Conservation (phyloP, 768 basidiomycete species). For the Tylopilus intermedius region DNA sequence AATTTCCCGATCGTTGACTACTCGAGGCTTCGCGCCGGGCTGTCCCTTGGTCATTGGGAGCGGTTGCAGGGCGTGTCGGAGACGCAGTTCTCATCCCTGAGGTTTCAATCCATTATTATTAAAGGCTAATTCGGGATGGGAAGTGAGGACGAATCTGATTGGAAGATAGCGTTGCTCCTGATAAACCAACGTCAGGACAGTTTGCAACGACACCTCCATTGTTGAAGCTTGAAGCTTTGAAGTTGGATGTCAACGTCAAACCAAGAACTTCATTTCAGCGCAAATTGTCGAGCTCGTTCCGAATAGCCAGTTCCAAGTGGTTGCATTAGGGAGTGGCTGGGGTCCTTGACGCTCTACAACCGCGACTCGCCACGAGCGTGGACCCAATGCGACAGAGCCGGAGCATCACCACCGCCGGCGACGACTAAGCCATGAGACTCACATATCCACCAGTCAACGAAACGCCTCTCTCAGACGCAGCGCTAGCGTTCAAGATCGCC, state of each 20-base stretch:
- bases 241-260: too few species aligned
- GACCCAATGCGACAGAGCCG: neutral
- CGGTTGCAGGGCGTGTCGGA: neutral
- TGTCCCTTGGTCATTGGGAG: slow-evolving; percentile 9
- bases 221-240: too few species aligned
- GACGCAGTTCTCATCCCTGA: neutral
- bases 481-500: slow-evolving; percentile 71
- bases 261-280: too few species aligned
- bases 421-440: slow-evolving; percentile 46
- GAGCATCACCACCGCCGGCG: neutral
- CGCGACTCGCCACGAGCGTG: too few species aligned
- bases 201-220: too few species aligned
- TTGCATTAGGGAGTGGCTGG: too few species aligned
- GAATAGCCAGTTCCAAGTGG: too few species aligned
- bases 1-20: neutral
- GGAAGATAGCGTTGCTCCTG: neutral
- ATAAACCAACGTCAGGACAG: neutral
- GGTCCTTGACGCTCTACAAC: too few species aligned
- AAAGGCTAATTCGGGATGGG: neutral
- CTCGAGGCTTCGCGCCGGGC: neutral
- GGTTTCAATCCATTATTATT: neutral
- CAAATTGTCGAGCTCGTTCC: too few species aligned
- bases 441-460: slow-evolving; percentile 63
- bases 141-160: neutral
- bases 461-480: slow-evolving; percentile 43